phyloP scores from a whole-genome alignment of 345 rosid species.

The Citrus glauca region DNA sequence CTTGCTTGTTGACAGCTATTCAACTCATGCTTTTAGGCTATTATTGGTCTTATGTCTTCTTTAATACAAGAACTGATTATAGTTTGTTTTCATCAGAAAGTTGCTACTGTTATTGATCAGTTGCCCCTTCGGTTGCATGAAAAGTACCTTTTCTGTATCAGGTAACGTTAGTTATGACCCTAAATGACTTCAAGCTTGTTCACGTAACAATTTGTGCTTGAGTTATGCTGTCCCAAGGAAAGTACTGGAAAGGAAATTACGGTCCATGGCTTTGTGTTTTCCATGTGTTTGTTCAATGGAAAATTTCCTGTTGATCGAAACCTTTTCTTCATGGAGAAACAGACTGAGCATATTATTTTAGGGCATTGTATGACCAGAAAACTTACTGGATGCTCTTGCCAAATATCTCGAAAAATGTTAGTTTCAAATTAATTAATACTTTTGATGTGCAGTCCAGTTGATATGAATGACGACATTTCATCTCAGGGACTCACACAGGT shows the following conservation, averaged over 20 bases:
- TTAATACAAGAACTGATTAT: background rate
- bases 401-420: background rate
- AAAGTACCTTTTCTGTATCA: conserved; percentile 80
- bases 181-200: background rate
- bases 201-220: background rate
- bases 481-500: conserved; percentile 88
- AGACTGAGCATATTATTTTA: background rate
- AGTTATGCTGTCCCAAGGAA: background rate
- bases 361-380: background rate
- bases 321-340: background rate
- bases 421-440: conserved; percentile 12
- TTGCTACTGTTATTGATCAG: conserved; percentile 64
- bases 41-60: background rate
- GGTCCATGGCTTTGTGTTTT: background rate
- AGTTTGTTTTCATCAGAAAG: conserved; percentile 49
- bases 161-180: conserved; percentile 38
- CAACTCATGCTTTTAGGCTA: background rate
- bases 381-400: background rate
- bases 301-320: too few relatives aligned
- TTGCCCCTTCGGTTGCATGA: conserved; percentile 73
- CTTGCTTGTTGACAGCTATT: background rate
- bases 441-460: conserved; percentile 72
- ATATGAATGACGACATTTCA: conserved; percentile 64
- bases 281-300: background rate
- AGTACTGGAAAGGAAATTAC: background rate